These are phyloP conservation scores for Diaporthe amygdali DNA, from an alignment of 2,329 filamentous ascomycete genomes.

Conservation along the genomic window DNA sequence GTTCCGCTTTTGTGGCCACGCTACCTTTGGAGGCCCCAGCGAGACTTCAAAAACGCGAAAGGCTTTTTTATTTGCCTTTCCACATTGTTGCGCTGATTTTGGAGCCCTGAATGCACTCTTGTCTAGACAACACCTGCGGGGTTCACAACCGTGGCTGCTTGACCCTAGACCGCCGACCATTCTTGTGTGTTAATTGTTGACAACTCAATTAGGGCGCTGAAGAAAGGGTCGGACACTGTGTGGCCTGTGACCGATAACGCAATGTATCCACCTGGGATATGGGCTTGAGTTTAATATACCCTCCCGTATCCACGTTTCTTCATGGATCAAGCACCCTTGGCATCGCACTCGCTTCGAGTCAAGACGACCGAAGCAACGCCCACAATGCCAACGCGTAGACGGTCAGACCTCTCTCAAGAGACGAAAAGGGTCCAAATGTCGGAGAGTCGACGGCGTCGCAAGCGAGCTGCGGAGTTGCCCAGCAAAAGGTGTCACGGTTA, in stretches of 20 bases:
- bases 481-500: neutral
- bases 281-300: conserved; percentile 7
- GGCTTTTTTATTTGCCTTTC: neutral
- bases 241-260: conserved; percentile 15
- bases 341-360: conserved; percentile 14
- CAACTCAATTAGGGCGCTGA: neutral
- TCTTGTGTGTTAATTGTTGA: neutral
- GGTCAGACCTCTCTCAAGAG: neutral
- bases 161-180: neutral
- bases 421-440: neutral
- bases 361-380: neutral
- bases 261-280: conserved; percentile 1
- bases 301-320: conserved; percentile 11
- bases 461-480: neutral
- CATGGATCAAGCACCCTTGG: conserved; percentile 15
- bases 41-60: neutral
- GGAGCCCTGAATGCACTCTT: neutral
- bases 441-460: neutral
- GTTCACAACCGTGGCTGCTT: neutral
- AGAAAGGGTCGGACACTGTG: neutral
- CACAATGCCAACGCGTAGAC: neutral
- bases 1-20: neutral
- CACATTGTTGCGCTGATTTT: neutral
- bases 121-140: neutral
- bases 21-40: neutral